These are phyloP conservation scores for Coniochaeta prunicola DNA, from an alignment of 2,329 filamentous ascomycete genomes.

Conservation along the genomic window DNA sequence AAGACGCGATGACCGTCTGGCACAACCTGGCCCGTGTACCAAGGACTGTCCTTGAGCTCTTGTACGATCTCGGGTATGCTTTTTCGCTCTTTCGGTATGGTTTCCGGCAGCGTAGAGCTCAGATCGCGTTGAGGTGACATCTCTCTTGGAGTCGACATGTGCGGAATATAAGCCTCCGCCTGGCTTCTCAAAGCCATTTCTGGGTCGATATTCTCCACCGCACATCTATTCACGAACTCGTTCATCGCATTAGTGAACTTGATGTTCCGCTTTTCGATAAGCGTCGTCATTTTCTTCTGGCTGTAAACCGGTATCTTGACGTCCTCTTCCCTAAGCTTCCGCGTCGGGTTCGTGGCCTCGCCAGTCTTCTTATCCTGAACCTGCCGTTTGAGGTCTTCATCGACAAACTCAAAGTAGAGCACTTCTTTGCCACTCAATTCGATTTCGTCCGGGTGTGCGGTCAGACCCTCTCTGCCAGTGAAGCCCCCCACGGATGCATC, in stretches of 20 bases:
- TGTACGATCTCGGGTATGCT: conserved; percentile 76
- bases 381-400: conserved; percentile 82
- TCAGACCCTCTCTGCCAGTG: conserved; percentile 39
- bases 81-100: conserved; percentile 74
- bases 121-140: conserved; percentile 21
- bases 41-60: conserved; percentile 73
- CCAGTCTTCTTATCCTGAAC: conserved; percentile 66
- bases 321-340: conserved; percentile 67
- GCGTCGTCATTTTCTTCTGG: conserved; percentile 80
- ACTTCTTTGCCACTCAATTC: conserved; percentile 53
- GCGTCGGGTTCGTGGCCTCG: conserved; percentile 59
- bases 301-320: conserved; percentile 89
- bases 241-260: conserved; percentile 77
- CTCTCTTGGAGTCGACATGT: conserved; percentile 37
- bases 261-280: conserved; percentile 84
- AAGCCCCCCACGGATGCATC: conserved; percentile 51
- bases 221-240: conserved; percentile 68
- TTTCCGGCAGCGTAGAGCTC: conserved; percentile 49
- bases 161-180: conserved; percentile 54
- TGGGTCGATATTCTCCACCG: conserved; percentile 57
- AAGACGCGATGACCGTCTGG: conserved; percentile 89
- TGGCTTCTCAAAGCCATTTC: conserved; percentile 55
- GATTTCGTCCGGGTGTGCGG: conserved; percentile 18
- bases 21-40: conserved; percentile 91
- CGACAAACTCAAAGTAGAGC: conserved; percentile 84